Percentiles rank a stretch among this genome's conserved stretches.
These are phyloP conservation scores for Emmonsiellopsis sp. DNA, from an alignment of 2,329 filamentous ascomycete species.

Conservation along the genomic window DNA sequence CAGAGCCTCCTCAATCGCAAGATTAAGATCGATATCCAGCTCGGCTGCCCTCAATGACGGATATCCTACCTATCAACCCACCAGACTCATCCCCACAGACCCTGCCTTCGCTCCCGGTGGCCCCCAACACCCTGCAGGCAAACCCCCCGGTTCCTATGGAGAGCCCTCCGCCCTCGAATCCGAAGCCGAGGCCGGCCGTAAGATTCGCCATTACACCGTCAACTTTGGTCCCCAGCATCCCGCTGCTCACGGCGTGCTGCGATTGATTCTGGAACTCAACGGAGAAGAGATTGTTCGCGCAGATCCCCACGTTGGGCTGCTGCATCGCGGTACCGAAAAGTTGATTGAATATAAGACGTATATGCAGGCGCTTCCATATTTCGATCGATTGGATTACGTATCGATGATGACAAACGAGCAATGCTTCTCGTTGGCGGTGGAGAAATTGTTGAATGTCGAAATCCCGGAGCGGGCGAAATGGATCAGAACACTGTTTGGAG, in stretches of 20 bases:
- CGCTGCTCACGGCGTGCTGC: constrained; percentile 94
- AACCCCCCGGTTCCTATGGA: not conserved
- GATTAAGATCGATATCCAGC: constrained; percentile 48
- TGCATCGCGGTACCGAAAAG: constrained; percentile 97
- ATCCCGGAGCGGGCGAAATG: constrained; percentile 93
- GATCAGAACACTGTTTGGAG: constrained; percentile 90
- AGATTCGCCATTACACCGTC: constrained; percentile 97
- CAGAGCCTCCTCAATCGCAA: constrained; percentile 32
- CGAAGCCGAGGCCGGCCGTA: constrained; percentile 49
- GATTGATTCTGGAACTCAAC: constrained; percentile 93
- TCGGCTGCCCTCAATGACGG: constrained; percentile 47
- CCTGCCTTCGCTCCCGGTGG: constrained; percentile 41
- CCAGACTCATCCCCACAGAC: constrained; percentile 50
- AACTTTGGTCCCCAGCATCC: constrained; percentile 99
- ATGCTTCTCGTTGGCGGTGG: constrained; percentile 87
- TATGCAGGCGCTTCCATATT: constrained; percentile 94
- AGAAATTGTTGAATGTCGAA: constrained; percentile 96
- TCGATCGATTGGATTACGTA: constrained; percentile 96
- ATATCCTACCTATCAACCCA: constrained; percentile 40
- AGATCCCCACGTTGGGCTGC: constrained; percentile 90
- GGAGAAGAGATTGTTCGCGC: constrained; percentile 95
- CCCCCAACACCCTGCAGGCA: constrained; percentile 28
- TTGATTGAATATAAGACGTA: constrained; percentile 99
- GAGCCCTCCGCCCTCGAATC: constrained; percentile 36
- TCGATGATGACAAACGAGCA: constrained; percentile 99